phyloP scores from a whole-genome alignment of 148 eudicot genomes.

The Euryodendron excelsum region DNA sequence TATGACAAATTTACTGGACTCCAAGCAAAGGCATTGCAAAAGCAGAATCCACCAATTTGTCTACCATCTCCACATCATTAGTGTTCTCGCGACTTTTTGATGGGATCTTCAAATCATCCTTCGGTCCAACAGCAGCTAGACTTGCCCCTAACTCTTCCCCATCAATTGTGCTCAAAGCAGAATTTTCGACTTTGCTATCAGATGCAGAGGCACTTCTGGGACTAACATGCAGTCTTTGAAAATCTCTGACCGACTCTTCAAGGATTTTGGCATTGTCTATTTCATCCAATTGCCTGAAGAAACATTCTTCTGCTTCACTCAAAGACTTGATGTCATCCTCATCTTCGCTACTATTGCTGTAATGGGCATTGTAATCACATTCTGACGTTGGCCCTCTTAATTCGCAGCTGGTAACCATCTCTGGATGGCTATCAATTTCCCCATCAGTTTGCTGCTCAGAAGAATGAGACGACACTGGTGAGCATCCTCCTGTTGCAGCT shows the following conservation, averaged over 20 bases:
- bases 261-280: constrained; percentile 28
- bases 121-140: neutral
- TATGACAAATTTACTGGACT: constrained; percentile 5
- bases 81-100: constrained; percentile 26
- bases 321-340: constrained; percentile 37
- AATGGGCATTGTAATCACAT: constrained; percentile 38
- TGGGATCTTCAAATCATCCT: neutral
- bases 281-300: constrained; percentile 55
- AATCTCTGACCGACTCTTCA: constrained; percentile 18
- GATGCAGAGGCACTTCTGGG: constrained; percentile 11
- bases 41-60: constrained; percentile 27
- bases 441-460: constrained; percentile 43
- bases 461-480: constrained; percentile 64
- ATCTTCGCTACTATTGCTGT: constrained; percentile 27
- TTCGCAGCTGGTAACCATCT: constrained; percentile 67
- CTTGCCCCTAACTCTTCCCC: constrained; percentile 26
- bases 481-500: constrained; percentile 43
- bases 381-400: constrained; percentile 54
- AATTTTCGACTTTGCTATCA: constrained; percentile 30
- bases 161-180: constrained; percentile 32
- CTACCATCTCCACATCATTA: constrained; percentile 35
- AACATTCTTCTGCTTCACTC: constrained; percentile 66
- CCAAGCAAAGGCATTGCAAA: constrained; percentile 23
- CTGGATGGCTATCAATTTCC: constrained; percentile 63
- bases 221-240: constrained; percentile 17